Base-by-base conservation (phyloP, 2,329 filamentous ascomycete genomes). In the Cercospora zeae-maydis region DNA sequence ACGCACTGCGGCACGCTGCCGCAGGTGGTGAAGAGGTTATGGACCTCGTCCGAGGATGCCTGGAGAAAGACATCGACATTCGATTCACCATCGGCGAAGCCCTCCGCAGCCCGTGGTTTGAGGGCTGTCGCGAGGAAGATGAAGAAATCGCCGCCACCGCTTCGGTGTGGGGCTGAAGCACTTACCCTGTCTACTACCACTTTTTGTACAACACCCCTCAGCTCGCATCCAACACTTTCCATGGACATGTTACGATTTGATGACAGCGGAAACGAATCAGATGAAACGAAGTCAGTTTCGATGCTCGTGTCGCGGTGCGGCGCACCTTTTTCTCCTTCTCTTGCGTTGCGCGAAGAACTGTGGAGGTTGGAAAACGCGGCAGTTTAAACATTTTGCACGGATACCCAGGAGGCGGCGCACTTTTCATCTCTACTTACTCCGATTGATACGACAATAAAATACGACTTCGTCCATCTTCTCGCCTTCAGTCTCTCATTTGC, bases 51-150 rank as follows among this genome's bases (percentile, higher is more conserved):
- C 76, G 78, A 47, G 84, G 85, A 3, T 89, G 87, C 70, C 76
- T 89, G 24, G 79, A 85, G 34, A 80, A 84, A 77, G 80, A 87
- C 58, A 73, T 79, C 33, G 76, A 82, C 42, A 75, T 78, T 56
- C 80, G 87, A 45, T 87, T 83, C 83, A 82, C 79, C 34, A 81
- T 89, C 56, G 77, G 78, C 36, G 80, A 86, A 45, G 79, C 86
- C 19, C 71, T 89, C 37, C 78, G 78, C 21, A 83, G 81, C 67
- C 69, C 76, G 13, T 88, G 86, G 84, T 78, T 89, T 56, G 67
- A 71, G n/a, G 71, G 66, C 2, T 71, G 67, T 42, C 53, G 67
- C 16, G 69, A 71, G 60, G 61, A 49, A 16, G 59, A 45, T 27
- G 67, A 70, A 31, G 66, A 71, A 42, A 63, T 66, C 10, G 59